Base-by-base conservation (phyloP, 1,284 basidiomycete genomes). In the Papiliotrema nemorosa region DNA sequence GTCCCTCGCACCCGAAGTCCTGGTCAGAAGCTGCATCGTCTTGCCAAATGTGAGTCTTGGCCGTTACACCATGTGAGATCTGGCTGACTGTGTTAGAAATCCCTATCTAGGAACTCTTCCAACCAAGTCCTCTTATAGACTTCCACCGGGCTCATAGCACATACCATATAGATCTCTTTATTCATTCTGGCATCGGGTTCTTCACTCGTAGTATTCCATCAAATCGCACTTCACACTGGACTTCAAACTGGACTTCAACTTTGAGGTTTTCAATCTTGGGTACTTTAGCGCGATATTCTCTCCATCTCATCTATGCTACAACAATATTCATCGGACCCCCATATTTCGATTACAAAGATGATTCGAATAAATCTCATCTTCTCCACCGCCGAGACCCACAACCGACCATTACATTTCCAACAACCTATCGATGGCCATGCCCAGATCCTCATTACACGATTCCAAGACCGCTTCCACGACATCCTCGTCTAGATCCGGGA, bases 391-490 rank as follows among this genome's bases (percentile, higher is more conserved):
- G n/a, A n/a, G 14, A 42, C 16, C 16, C 7, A 21, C n/a, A n/a
- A n/a, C n/a, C n/a, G 20, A 31, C 10, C 27, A n/a, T 44, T 55
- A 62, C 59, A 61, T 62, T 35, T 62, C 66, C 53, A 68, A 50
- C 36, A 66, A 60, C 45, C 66, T 49, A 71, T 94, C 91, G 62
- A 94, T 92, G 66, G 89, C 90, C 78, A 82, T 82, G 48, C 89
- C 91, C 52, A 94, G 68, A 75, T 96, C 90, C 24, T 87, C 87
- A n/a, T 82, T 82, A 61, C 90, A 90, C 35, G 86, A 86, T 65
- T 93, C 86, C 50, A 96, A 74, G 31, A 96, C 89, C 79, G 82
- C 85, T 58, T 90, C 87, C 43, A 90, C 79, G 31, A 94, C 81
- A 71, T 92, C 91, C 45, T 73, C 69, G 64, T 93, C 90, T 58